Evolutionary conservation across 148 eudicot genomes (phyloP), one percentile per base, ranked within the genome.

Genomic region (Arctostaphylos glauca): DNA sequence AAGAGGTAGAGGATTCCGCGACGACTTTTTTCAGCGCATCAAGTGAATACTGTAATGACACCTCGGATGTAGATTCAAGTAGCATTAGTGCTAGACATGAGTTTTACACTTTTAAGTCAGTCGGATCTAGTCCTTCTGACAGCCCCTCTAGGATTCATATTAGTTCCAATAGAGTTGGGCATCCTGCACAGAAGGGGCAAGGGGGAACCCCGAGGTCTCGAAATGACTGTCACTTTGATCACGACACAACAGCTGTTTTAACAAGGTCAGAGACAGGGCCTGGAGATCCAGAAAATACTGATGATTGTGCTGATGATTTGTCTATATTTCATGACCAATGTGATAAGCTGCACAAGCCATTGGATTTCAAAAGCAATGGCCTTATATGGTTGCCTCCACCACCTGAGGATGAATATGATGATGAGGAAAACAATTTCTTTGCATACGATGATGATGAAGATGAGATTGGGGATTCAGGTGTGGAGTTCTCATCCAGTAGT

Each of bases 311-410:
- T 78, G 88, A 88, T 86, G 86, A 91, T 83, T 81, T 87, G 78
- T 80, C 85, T 56, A 50, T 83, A 68, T 83, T 72, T 59, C 79
- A 21, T 19, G 84, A 87, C 55, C 84, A 84, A 56, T 84, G 85
- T 82, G 87, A 88, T 79, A 84, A 84, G 81, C 79, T 80, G 68
- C 86, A 77, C 79, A 87, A 88, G 60, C 94, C 92, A 59, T 87
- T 94, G 88, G 92, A 94, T 86, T 90, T 94, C 87, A 95, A 93
- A 85, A 88, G 87, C 76, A 92, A 92, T 86, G 91, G 86, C 84
- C 88, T 80, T 70, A 88, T 96, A 72, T 96, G 99, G 98, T 81
- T 90, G 71, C 98, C 98, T 86, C 98, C 98, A 41, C 94, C 94
- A 48, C 97, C 97, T 64, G 95, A 87, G 81, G 92, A 90, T 87